Percentiles rank a stretch among this genome's conserved stretches.
Evolutionary conservation across 2,329 filamentous ascomycete species (phyloP).

Genomic region (Neophaeococcomyces mojaviensis): DNA sequence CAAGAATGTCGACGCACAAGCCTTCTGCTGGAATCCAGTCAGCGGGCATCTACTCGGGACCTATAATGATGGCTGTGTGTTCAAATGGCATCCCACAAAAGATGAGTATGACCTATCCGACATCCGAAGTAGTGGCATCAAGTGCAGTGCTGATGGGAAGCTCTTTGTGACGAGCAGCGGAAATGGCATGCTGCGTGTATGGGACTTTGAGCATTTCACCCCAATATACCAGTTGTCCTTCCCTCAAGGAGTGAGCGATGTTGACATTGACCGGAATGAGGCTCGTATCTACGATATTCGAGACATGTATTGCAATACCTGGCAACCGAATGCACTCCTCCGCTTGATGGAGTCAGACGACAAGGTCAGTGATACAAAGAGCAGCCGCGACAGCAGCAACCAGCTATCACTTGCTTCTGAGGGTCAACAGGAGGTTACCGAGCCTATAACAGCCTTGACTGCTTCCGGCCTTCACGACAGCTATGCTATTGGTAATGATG

Average conservation of each 20-base stretch:
- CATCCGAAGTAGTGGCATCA: conserved; percentile 19
- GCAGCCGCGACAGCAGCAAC: conserved; percentile 12
- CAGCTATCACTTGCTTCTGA: conserved; percentile 4
- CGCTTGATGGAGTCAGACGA: conserved; percentile 17
- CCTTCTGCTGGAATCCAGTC: conserved; percentile 25
- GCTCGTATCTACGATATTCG: conserved; percentile 27
- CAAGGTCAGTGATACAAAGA: conserved; percentile 17
- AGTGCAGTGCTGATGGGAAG: conserved; percentile 21
- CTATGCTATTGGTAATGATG: conserved; percentile 24
- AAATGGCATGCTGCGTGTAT: conserved; percentile 23
- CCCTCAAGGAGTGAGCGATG: conserved; percentile 18
- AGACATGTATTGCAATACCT: conserved; percentile 23
- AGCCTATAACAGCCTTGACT: conserved; percentile 21
- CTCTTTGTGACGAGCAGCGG: conserved; percentile 24
- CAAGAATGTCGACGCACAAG: conserved; percentile 5
- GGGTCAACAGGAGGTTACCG: conserved; percentile 10
- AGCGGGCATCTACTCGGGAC: conserved; percentile 27
- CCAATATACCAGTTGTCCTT: conserved; percentile 22
- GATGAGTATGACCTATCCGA: conserved; percentile 23
- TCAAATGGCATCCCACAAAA: conserved; percentile 31
- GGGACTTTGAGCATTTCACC: conserved; percentile 21
- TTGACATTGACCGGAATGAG: conserved; percentile 23
- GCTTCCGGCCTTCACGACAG: conserved; percentile 12
- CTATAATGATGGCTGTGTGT: conserved; percentile 28
- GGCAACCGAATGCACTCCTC: conserved; percentile 26